These are phyloP conservation scores for Leishmania tarentolae DNA, from an alignment of 208 protist genomes.

Conservation along the genomic window DNA sequence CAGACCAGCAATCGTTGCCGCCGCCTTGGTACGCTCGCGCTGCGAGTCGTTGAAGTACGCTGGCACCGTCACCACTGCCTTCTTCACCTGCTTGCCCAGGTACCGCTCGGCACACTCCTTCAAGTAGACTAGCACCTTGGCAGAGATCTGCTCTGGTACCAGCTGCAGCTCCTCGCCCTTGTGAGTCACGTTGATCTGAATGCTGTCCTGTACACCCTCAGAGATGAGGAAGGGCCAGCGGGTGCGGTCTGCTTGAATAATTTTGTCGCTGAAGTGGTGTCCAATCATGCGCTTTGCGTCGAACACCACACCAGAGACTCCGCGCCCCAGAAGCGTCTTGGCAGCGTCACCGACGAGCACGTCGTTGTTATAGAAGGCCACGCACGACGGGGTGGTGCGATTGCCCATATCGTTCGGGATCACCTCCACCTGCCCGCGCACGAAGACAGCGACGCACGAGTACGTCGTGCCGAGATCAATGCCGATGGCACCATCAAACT, in stretches of 20 bases:
- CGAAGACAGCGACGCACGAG: constrained; percentile 95
- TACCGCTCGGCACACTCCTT: constrained; percentile 96
- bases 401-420: constrained; percentile 99
- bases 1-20: constrained; percentile 97
- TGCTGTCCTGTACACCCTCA: constrained; percentile 54
- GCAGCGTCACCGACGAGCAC: constrained; percentile 97
- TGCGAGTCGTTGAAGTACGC: constrained; percentile 99
- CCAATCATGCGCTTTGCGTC: constrained; percentile 98
- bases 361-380: constrained; percentile 98
- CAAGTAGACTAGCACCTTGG: constrained; percentile 97
- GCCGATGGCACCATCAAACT: constrained; percentile 74
- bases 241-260: constrained; percentile 90
- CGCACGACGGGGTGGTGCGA: constrained; percentile 98
- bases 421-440: constrained; percentile 89
- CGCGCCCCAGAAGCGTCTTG: constrained; percentile 88
- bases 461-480: constrained; percentile 97
- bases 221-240: constrained; percentile 96
- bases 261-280: constrained; percentile 81
- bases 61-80: constrained; percentile 98
- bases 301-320: constrained; percentile 93
- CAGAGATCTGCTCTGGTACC: constrained; percentile 97
- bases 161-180: constrained; percentile 69
- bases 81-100: constrained; percentile 88
- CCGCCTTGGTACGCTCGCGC: constrained; percentile 97
- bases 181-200: constrained; percentile 60